phyloP scores from a whole-genome alignment of 148 eudicot genomes.

The Chenopodium album region DNA sequence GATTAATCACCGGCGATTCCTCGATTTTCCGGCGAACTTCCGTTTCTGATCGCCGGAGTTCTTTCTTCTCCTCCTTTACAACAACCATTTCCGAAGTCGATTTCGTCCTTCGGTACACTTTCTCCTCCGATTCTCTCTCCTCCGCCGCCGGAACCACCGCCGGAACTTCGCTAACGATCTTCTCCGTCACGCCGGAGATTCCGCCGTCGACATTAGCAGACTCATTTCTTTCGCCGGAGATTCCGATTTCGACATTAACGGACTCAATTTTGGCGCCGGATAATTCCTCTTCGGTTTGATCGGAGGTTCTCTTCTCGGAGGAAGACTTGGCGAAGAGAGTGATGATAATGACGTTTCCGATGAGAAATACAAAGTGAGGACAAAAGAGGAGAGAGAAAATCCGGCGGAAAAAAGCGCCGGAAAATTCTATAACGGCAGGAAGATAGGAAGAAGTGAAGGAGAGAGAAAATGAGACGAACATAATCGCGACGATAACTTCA shows the following conservation, averaged over 20 bases:
- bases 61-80: conserved; percentile 20
- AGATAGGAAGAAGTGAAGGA: conserved; percentile 29
- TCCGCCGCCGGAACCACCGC: conserved; percentile 5
- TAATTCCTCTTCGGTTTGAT: neutral
- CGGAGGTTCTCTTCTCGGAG: conserved; percentile 15
- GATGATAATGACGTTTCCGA: conserved; percentile 57
- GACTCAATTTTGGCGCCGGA: neutral
- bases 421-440: conserved; percentile 24
- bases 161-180: neutral
- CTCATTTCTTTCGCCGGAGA: neutral
- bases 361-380: conserved; percentile 49
- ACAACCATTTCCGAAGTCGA: conserved; percentile 34
- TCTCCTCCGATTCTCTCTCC: conserved; percentile 29
- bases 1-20: neutral
- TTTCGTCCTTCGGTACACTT: conserved; percentile 41
- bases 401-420: conserved; percentile 22
- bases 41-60: conserved; percentile 53
- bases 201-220: neutral
- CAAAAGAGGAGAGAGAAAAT: conserved; percentile 31
- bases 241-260: neutral
- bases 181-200: neutral
- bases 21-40: conserved; percentile 33
- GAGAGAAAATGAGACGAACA: conserved; percentile 24
- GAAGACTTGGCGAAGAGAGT: conserved; percentile 36
- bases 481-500: conserved; percentile 31